Evolutionary conservation across 305 asterid genomes (phyloP).

Genomic region (Ajuga reptans): DNA sequence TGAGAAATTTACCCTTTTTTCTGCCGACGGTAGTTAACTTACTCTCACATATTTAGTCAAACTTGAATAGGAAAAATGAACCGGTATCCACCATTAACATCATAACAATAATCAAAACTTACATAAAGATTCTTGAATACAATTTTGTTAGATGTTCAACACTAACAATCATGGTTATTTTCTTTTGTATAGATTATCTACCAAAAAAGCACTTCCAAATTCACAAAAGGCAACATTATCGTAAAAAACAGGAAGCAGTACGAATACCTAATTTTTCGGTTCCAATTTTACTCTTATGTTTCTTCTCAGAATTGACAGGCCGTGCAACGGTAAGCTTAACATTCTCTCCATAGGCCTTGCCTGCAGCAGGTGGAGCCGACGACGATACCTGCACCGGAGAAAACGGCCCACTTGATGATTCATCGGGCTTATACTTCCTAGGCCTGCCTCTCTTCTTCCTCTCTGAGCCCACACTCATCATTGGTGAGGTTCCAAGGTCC

Average conservation of each 20-base stretch:
- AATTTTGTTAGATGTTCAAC: background rate
- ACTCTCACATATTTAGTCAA: background rate
- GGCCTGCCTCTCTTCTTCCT: conserved; percentile 88
- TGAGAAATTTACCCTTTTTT: background rate
- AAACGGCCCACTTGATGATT: conserved; percentile 27
- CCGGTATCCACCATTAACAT: background rate
- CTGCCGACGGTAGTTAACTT: background rate
- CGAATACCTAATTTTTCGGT: conserved; percentile 51
- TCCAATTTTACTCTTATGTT: conserved; percentile 42
- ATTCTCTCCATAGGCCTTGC: conserved; percentile 32
- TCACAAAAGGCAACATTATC: background rate
- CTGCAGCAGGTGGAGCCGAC: conserved; percentile 39
- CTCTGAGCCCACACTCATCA: conserved; percentile 32
- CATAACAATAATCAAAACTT: background rate
- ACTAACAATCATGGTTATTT: background rate
- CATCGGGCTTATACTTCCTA: conserved; percentile 66
- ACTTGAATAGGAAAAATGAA: background rate
- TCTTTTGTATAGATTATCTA: conserved; percentile 30
- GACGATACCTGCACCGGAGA: conserved; percentile 40
- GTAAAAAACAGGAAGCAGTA: background rate
- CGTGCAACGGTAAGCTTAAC: conserved; percentile 25
- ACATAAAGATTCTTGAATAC: background rate
- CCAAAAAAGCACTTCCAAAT: background rate
- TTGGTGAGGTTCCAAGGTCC: conserved; percentile 23
- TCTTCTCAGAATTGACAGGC: conserved; percentile 40